These are phyloP conservation scores for Yarrowia divulgata DNA, from an alignment of 805 yeast genomes.

Conservation along the genomic window DNA sequence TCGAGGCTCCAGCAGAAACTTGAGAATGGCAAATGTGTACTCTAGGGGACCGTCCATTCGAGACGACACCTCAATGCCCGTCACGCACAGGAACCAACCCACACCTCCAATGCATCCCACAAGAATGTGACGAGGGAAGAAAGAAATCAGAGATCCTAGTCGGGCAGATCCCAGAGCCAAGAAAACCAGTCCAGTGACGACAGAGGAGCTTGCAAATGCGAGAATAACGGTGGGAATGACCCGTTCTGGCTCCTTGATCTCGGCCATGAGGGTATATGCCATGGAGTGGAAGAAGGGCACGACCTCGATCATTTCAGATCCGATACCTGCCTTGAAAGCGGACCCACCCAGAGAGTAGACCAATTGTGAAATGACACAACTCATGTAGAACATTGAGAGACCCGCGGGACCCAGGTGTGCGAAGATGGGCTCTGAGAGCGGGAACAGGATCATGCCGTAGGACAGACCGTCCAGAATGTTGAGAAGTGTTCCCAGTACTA, in stretches of 20 bases:
- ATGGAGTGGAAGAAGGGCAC: slow-evolving; percentile 97
- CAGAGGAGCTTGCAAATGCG: slow-evolving; percentile 80
- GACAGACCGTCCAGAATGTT: slow-evolving; percentile 93
- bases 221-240: slow-evolving; percentile 86
- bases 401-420: slow-evolving; percentile 86
- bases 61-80: slow-evolving; percentile 92
- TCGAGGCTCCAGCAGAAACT: slow-evolving; percentile 44
- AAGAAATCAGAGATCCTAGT: slow-evolving; percentile 87
- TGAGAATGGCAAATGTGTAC: slow-evolving; percentile 63
- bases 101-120: slow-evolving; percentile 99
- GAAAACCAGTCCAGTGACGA: slow-evolving; percentile 87
- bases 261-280: slow-evolving; percentile 74
- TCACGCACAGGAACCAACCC: slow-evolving; percentile 87
- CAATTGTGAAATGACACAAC: slow-evolving; percentile 87
- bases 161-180: slow-evolving; percentile 75
- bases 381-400: slow-evolving; percentile 89
- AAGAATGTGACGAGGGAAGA: slow-evolving; percentile 93
- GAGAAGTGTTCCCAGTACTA: slow-evolving; percentile 79
- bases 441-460: slow-evolving; percentile 97
- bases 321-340: slow-evolving; percentile 87
- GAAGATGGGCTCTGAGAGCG: slow-evolving; percentile 81
- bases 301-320: slow-evolving; percentile 98
- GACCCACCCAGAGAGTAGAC: slow-evolving; percentile 91
- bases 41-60: slow-evolving; percentile 75
- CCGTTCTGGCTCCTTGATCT: slow-evolving; percentile 56